These are phyloP conservation scores for Hypsizygus marmoreus DNA, from an alignment of 768 basidiomycete species.

Conservation along the genomic window DNA sequence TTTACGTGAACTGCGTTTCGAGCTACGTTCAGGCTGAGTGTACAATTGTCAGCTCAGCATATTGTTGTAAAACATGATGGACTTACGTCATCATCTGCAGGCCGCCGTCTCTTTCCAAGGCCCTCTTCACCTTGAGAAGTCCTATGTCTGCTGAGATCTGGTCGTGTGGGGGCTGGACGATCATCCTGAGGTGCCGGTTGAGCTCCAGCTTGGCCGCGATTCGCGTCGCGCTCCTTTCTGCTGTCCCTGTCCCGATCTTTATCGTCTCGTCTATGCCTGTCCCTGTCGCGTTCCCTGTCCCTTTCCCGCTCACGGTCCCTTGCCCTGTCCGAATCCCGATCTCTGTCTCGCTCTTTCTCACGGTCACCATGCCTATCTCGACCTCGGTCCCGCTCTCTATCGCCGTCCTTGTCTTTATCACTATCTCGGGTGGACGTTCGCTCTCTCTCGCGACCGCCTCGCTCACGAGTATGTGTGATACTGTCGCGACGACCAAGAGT, in stretches of 20 bases:
- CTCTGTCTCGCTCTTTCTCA: conserved; percentile 60
- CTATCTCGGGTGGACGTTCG: conserved; percentile 39
- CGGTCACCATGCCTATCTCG: conserved; percentile 53
- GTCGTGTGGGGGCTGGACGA: conserved; percentile 56
- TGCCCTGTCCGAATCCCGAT: conserved; percentile 59
- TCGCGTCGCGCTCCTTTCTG: conserved; percentile 61
- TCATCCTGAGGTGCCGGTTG: conserved; percentile 46
- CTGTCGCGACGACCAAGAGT: conserved; percentile 48
- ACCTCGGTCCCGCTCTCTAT: conserved; percentile 47
- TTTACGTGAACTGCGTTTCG: conserved; percentile 83
- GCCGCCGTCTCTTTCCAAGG: conserved; percentile 72
- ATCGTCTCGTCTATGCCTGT: conserved; percentile 65
- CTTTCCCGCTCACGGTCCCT: conserved; percentile 42
- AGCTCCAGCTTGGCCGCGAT: conserved; percentile 36
- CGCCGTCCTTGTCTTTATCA: conserved; percentile 49
- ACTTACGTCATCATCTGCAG: conserved; percentile 74
- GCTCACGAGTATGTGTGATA: conserved; percentile 54
- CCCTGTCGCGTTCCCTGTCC: conserved; percentile 57
- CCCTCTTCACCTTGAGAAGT: conserved; percentile 53
- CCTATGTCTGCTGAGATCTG: conserved; percentile 61
- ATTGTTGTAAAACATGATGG: conserved; percentile 2
- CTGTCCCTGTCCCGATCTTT: conserved; percentile 52
- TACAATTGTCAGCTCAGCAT: conserved; percentile 13
- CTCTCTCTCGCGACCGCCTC: conserved; percentile 45
- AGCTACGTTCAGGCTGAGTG: conserved; percentile 64